phyloP scores from a whole-genome alignment of 257 asterid species.

The Leptodermis oblonga region DNA sequence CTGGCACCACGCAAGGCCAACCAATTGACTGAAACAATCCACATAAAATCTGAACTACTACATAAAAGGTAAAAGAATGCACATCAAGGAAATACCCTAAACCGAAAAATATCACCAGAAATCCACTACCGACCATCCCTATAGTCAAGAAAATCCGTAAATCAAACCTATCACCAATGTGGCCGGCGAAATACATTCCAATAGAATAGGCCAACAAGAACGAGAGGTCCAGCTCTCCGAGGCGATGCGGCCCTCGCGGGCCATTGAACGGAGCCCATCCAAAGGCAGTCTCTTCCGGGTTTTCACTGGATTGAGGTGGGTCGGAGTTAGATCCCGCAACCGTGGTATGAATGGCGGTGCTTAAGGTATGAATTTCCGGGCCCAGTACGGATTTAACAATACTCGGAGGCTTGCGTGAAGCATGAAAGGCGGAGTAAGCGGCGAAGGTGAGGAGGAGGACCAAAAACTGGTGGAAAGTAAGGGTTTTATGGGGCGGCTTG shows the following conservation, averaged over 20 bases:
- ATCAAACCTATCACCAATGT: constrained; percentile 72
- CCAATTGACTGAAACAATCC: constrained; percentile 93
- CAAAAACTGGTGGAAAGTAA: constrained; percentile 52
- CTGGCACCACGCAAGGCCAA: constrained; percentile 96
- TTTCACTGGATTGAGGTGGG: constrained; percentile 14
- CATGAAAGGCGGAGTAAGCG: constrained; percentile 88
- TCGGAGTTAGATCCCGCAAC: constrained; percentile 23
- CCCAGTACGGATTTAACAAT: constrained; percentile 85
- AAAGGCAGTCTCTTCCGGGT: constrained; percentile 21
- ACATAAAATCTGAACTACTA: constrained; percentile 64
- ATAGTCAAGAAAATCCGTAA: constrained; percentile 60
- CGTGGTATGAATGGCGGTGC: constrained; percentile 22
- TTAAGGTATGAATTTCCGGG: constrained; percentile 40
- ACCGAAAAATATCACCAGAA: constrained; percentile 58
- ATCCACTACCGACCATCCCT: constrained; percentile 93
- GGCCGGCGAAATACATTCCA: constrained; percentile 91
- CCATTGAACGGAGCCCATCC: constrained; percentile 95
- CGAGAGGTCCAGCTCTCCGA: constrained; percentile 92
- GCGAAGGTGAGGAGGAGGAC: constrained; percentile 68
- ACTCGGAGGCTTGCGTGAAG: constrained; percentile 97
- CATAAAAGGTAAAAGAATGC: constrained; percentile 55
- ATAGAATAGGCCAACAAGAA: constrained; percentile 67
- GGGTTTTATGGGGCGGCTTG: constrained; percentile 44
- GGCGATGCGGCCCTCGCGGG: constrained; percentile 74
- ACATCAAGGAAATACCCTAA: constrained; percentile 73